A percentile compares a stretch with the other conserved stretches of the same genome.
These are phyloP conservation scores for Chaetomium globosum DNA, from an alignment of 2,329 filamentous ascomycete genomes.

Conservation along the genomic window DNA sequence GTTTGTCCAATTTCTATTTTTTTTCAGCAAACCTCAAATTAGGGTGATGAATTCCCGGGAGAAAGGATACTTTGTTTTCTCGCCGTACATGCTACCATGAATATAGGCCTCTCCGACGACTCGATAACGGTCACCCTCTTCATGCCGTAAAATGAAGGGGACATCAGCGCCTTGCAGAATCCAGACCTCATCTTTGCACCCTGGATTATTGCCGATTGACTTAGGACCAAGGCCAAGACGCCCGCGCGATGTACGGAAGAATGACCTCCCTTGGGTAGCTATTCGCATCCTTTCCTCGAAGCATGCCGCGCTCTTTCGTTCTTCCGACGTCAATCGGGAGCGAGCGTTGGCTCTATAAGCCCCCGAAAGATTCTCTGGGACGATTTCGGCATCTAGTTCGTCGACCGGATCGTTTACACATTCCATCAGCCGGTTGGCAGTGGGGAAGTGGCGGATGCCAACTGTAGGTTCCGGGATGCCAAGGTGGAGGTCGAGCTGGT, in stretches of 20 bases:
- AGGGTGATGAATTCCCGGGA: neutral
- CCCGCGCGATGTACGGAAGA: neutral
- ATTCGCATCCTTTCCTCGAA: neutral
- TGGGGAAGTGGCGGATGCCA: neutral
- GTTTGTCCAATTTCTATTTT: neutral
- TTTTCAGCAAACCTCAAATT: neutral
- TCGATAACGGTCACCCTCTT: neutral
- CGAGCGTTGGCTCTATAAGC: neutral
- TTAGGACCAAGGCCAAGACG: neutral
- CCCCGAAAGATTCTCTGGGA: neutral
- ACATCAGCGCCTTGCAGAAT: neutral
- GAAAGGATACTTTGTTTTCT: neutral
- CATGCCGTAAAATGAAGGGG: neutral
- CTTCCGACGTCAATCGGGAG: neutral
- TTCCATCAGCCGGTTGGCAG: neutral
- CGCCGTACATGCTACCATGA: neutral
- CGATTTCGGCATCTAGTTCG: neutral
- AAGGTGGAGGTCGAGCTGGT: neutral
- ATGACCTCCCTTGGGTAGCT: neutral
- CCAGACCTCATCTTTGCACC: neutral
- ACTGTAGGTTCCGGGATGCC: neutral
- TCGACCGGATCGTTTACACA: neutral
- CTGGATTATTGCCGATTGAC: neutral
- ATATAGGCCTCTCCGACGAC: neutral
- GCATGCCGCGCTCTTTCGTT: neutral